Base-by-base conservation (phyloP, 192 early-diverging fungal genomes). In the Backusella westeae region DNA sequence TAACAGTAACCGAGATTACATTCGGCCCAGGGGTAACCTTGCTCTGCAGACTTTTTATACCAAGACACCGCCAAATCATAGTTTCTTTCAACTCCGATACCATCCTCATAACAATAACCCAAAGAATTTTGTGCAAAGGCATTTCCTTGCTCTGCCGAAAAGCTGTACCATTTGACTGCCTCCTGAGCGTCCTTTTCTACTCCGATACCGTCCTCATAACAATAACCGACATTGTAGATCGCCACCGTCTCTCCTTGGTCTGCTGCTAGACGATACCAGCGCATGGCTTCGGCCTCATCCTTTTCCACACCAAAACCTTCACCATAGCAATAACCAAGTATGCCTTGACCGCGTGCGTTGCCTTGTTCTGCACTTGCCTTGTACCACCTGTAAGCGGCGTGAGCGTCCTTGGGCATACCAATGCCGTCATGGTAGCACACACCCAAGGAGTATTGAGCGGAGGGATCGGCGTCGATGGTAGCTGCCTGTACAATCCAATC, bases 1-100 rank as follows among this genome's bases (percentile, higher is more conserved):
- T 85, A 90, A 82, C 93, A 95, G 75, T 91, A 91, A 42, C 92
- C 93, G 10, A 95, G 83, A n/a, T 90, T 93, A 75, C 91, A 95
- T 65, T 87, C 81, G 26, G 82, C 84, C 81, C 84, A 82, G 26
- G 84, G 85, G 38, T 87, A 85, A 0, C 84, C 87, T 65, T 85
- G 82, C 19, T 83, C 80, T 9, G 86, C 84, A 15, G 83, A 84
- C n/a, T 83, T 80, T 46, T 80, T 82, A 68, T 85, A 87, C 83
- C 92, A 91, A 26, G 86, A 78, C n/a, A 88, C 91, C 65, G 89
- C 83, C n/a, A 88, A 79, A 69, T 88, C 75, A 67, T 85, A 77
- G 66, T 87, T 81, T 49, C 87, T 78, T 65, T 78, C 77, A 15
- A 85, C 78, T 4, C 92, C 94, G 14, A 91, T 81, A 3, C 93